phyloP scores from a whole-genome alignment of 106 monocot genomes.

The Alisma plantagoaquatica region DNA sequence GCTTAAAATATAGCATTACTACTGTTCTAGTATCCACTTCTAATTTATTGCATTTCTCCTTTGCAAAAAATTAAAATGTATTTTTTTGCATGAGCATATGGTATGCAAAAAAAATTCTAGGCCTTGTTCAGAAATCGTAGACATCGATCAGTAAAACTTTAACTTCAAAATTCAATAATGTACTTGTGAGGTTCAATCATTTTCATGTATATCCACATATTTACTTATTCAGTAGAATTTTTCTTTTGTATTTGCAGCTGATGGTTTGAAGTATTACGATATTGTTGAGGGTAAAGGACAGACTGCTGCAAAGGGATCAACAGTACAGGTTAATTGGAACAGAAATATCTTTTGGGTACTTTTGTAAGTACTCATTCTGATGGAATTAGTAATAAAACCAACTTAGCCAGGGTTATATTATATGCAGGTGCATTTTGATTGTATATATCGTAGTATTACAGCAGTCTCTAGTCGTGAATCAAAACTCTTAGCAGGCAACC shows the following conservation, averaged over 20 bases:
- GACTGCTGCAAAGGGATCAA: constrained; percentile 60
- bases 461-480: constrained; percentile 89
- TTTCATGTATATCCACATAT: too few relatives aligned
- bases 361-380: not conserved
- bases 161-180: too few relatives aligned
- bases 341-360: not conserved
- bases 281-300: constrained; percentile 77
- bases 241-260: constrained; percentile 34
- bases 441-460: constrained; percentile 73
- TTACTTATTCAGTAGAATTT: not conserved
- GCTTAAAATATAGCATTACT: too few relatives aligned
- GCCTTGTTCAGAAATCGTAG: not conserved
- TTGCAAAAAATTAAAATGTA: too few relatives aligned
- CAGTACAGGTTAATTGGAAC: constrained; percentile 45
- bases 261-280: constrained; percentile 93
- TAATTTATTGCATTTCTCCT: too few relatives aligned
- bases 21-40: too few relatives aligned
- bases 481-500: constrained; percentile 89
- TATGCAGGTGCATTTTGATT: constrained; percentile 92
- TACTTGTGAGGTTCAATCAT: too few relatives aligned
- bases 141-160: too few relatives aligned
- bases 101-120: not conserved
- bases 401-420: constrained; percentile 1
- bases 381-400: not conserved
- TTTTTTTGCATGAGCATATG: not conserved